A percentile compares a stretch with the other conserved stretches of the same genome.
Evolutionary conservation across 305 asterid genomes (phyloP).

Genomic region (Fraxinus greggii): DNA sequence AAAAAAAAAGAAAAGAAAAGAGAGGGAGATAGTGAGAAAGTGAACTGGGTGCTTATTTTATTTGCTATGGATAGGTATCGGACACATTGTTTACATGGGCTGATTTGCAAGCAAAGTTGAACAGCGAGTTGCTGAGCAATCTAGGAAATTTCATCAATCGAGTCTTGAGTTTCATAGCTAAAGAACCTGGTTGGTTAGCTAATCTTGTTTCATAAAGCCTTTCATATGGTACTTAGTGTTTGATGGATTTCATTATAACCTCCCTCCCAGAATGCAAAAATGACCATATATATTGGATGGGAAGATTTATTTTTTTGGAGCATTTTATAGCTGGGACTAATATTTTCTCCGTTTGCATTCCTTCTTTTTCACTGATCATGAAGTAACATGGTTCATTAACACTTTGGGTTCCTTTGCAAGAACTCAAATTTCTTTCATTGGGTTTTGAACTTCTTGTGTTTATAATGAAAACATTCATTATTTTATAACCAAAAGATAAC

Average conservation of each 20-base stretch:
- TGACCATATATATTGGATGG: conserved; percentile 1
- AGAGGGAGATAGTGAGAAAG: neutral
- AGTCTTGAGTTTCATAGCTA: conserved; percentile 81
- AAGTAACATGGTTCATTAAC: neutral
- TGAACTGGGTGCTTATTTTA: conserved; percentile 5
- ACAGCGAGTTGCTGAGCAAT: conserved; percentile 71
- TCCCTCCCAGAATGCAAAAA: neutral
- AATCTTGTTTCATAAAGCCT: neutral
- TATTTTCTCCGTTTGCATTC: neutral
- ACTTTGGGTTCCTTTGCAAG: neutral
- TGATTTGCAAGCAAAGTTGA: conserved; percentile 83
- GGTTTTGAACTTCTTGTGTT: neutral
- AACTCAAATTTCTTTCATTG: neutral
- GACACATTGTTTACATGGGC: conserved; percentile 84
- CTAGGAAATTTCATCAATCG: conserved; percentile 84
- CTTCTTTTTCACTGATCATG: neutral
- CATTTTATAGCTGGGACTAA: neutral
- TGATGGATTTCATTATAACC: neutral
- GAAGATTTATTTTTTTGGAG: neutral
- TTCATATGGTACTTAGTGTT: conserved; percentile 13
- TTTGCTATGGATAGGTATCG: conserved; percentile 50
- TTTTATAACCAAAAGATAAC: neutral
- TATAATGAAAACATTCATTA: neutral
- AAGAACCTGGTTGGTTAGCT: conserved; percentile 61
- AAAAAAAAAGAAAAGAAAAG: no score